Evolutionary conservation across 768 basidiomycete genomes (phyloP), one percentile per base, ranked within the genome.

Genomic region (Amanita pseudoporphyria): DNA sequence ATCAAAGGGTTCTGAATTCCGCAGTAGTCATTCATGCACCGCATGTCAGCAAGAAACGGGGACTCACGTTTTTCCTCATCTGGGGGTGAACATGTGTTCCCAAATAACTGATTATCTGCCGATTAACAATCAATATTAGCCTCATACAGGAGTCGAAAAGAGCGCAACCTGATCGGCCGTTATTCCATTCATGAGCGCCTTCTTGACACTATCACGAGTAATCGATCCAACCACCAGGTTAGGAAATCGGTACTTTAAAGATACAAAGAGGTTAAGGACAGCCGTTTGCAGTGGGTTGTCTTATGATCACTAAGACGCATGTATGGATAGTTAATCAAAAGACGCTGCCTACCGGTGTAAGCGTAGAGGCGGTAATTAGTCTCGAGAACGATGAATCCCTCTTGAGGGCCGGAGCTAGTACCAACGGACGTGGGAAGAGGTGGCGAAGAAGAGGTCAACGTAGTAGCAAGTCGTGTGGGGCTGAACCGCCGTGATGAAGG

Each of bases 341-440:
- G 58, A 51, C 62, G 52, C 56, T 49, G 49, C 47, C 45, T 64
- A 93, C 93, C 86, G 31, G 96, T 99, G 66, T 99, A 99, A 4
- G 96, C 96, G 63, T 98, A 99, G 54, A 99, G 70, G 56, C 93
- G 86, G 70, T 97, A 98, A 70, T 99, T 98, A 16, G 96, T 98
- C 71, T 99, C 96, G 37, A 99, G 75, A 56, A 98, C 82, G 57
- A 98, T 85, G 71, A 96, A 98, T 12, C 94, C 91, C 64, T 95
- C 81, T 60, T 73, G 67, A 56, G 82, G 73, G 28, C 77, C 75
- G 39, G 77, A 77, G 42, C 73, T 71, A 26, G 74, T 74, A 9
- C 79, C 71, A 47, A 72, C 70, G 37, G 77, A 77, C 47, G 79
- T 81, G 53, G 84, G 84, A 60, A 89, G 71, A 5, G 84, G 82